Percentiles rank a stretch among this genome's conserved stretches.
Conservation (phyloP, 1,284 basidiomycete species). For the Pseudozyma sp. region DNA sequence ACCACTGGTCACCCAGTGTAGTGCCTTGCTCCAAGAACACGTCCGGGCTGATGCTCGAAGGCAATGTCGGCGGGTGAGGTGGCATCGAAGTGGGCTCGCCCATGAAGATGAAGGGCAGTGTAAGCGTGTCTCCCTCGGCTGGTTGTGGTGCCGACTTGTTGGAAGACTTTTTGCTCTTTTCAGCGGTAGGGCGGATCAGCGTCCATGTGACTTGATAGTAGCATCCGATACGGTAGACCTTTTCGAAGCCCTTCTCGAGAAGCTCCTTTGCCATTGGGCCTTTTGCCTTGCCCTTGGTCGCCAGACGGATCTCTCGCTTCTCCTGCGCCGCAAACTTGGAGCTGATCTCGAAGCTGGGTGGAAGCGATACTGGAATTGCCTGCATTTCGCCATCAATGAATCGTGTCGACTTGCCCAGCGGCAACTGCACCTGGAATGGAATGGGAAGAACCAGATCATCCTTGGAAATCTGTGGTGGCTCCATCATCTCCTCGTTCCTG, state of each 20-base stretch:
- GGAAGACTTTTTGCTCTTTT: conserved; percentile 30
- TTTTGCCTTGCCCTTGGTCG: conserved; percentile 47
- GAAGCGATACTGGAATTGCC: conserved; percentile 55
- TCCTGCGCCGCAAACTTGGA: conserved; percentile 52
- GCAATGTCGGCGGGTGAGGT: conserved; percentile 50
- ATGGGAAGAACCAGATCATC: conserved; percentile 54
- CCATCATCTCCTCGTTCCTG: conserved; percentile 46
- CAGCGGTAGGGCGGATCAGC: conserved; percentile 32
- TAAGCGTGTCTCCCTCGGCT: conserved; percentile 48
- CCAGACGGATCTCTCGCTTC: conserved; percentile 47
- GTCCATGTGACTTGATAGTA: conserved; percentile 61
- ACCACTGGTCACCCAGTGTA: conserved; percentile 52
- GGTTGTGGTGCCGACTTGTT: conserved; percentile 38
- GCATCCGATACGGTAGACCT: conserved; percentile 62
- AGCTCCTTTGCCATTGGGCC: conserved; percentile 48
- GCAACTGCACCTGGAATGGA: conserved; percentile 59
- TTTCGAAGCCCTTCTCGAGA: conserved; percentile 55
- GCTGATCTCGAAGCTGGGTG: conserved; percentile 63
- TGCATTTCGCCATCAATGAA: conserved; percentile 60
- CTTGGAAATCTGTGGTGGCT: conserved; percentile 38
- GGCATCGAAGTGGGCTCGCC: conserved; percentile 56
- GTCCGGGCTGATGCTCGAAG: conserved; percentile 48
- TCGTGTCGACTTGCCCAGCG: conserved; percentile 55
- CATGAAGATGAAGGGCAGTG: conserved; percentile 62
- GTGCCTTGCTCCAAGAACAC: conserved; percentile 38